Evolutionary conservation across 768 basidiomycete species (phyloP).

Genomic region (Megacollybia marginata): DNA sequence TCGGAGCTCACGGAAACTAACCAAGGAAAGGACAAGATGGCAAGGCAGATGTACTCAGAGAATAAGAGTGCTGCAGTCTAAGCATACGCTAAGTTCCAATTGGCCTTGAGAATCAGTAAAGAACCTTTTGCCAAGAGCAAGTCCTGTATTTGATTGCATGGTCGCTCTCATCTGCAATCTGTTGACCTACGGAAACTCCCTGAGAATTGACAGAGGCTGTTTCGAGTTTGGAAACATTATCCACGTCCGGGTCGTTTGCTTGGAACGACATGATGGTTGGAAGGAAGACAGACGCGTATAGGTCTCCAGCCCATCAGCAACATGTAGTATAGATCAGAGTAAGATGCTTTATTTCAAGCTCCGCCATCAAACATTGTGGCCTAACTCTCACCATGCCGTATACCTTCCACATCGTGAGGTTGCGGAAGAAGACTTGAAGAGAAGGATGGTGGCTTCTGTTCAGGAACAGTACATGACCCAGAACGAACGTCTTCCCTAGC

Average conservation of each 20-base stretch:
- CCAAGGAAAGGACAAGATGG: conserved; percentile 32
- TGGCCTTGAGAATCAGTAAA: neutral
- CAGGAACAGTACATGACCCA: too few relatives aligned
- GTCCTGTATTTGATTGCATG: conserved; percentile 31
- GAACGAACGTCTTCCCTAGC: too few relatives aligned
- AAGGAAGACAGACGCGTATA: neutral
- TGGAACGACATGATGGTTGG: neutral
- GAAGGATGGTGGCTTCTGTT: too few relatives aligned
- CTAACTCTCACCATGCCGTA: too few relatives aligned
- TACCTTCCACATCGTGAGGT: too few relatives aligned
- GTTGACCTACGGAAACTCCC: conserved; percentile 3
- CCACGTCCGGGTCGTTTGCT: neutral
- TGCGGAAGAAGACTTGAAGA: too few relatives aligned
- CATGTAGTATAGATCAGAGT: too few relatives aligned
- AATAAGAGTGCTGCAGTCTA: conserved; percentile 38
- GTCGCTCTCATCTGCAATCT: conserved; percentile 17
- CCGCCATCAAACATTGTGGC: too few relatives aligned
- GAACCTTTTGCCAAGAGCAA: conserved; percentile 43
- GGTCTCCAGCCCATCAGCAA: too few relatives aligned
- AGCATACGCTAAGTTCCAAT: neutral
- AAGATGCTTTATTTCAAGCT: too few relatives aligned
- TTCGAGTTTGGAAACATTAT: too few relatives aligned
- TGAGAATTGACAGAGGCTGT: too few relatives aligned
- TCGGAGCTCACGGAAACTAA: conserved; percentile 2
- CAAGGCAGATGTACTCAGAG: conserved; percentile 39